Evolutionary conservation across 805 yeast species (phyloP).

Genomic region (Saccharomycodes ludwigii): DNA sequence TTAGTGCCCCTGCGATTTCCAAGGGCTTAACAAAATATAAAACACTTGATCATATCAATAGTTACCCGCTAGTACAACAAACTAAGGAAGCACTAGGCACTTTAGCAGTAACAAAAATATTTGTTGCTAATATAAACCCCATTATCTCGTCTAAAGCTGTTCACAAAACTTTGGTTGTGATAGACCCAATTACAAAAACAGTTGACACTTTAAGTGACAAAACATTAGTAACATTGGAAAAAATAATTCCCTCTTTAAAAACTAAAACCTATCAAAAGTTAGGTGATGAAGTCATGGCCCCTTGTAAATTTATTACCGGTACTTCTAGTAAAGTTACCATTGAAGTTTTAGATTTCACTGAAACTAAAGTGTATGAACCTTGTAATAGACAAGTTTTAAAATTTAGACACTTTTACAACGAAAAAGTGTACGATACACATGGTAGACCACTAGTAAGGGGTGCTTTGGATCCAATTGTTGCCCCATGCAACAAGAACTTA

Average conservation of each 20-base stretch:
- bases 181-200: slow-evolving; percentile 30
- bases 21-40: too few species aligned
- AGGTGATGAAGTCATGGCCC: slow-evolving; percentile 37
- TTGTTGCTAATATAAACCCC: slow-evolving; percentile 24
- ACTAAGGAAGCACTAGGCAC: slow-evolving; percentile 24
- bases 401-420: slow-evolving; percentile 38
- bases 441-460: slow-evolving; percentile 55
- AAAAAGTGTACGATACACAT: slow-evolving; percentile 39
- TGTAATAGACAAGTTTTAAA: slow-evolving; percentile 34
- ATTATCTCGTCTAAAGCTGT: slow-evolving; percentile 20
- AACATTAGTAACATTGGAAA: slow-evolving; percentile 46
- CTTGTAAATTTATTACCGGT: slow-evolving; percentile 34
- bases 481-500: slow-evolving; percentile 47
- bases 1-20: too few species aligned
- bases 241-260: slow-evolving; percentile 44
- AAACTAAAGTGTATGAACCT: slow-evolving; percentile 32
- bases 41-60: slow-evolving; percentile 29
- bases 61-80: slow-evolving; percentile 37
- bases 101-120: slow-evolving; percentile 26
- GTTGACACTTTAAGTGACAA: slow-evolving; percentile 45
- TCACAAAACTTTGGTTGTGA: slow-evolving; percentile 17
- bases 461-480: slow-evolving; percentile 48
- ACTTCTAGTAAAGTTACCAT: slow-evolving; percentile 27
- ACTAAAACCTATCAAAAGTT: slow-evolving; percentile 38
- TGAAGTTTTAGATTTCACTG: slow-evolving; percentile 22